A percentile compares a stretch with the other conserved stretches of the same genome.
Evolutionary conservation across 805 yeast species (phyloP).

Genomic region (Vanderwaltozyma tropicalis): DNA sequence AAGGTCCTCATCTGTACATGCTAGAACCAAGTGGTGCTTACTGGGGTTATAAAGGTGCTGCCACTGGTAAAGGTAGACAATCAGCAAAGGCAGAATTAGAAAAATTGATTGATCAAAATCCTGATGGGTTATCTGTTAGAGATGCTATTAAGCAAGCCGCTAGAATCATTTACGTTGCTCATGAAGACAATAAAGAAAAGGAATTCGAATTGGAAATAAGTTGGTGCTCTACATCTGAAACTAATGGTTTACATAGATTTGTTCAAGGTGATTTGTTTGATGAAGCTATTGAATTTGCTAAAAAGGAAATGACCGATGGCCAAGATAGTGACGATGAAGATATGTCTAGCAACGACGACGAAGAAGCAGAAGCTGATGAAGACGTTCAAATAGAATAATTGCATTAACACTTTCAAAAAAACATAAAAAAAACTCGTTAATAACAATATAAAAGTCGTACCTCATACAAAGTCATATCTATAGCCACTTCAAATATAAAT

Average conservation of each 20-base stretch:
- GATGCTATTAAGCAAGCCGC: slow-evolving; percentile 94
- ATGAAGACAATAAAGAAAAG: slow-evolving; percentile 95
- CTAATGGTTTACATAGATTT: slow-evolving; percentile 67
- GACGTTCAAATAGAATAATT: slow-evolving; percentile 7
- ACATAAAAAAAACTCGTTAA: not conserved
- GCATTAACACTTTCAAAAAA: slow-evolving; percentile 2
- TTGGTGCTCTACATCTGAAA: slow-evolving; percentile 73
- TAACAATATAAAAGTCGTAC: not conserved
- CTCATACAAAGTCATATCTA: too few relatives aligned
- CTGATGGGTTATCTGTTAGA: slow-evolving; percentile 49
- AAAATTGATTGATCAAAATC: slow-evolving; percentile 42
- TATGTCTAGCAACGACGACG: slow-evolving; percentile 4
- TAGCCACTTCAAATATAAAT: too few relatives aligned
- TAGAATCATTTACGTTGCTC: slow-evolving; percentile 83
- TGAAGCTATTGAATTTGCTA: slow-evolving; percentile 78
- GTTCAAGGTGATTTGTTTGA: slow-evolving; percentile 71
- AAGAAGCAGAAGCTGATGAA: slow-evolving; percentile 8
- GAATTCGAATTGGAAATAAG: slow-evolving; percentile 91
- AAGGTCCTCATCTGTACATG: slow-evolving; percentile 91
- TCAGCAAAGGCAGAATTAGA: slow-evolving; percentile 95
- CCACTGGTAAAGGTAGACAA: slow-evolving; percentile 97
- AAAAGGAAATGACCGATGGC: slow-evolving; percentile 33
- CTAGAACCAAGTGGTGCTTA: slow-evolving; percentile 93
- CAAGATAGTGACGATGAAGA: slow-evolving; percentile 17
- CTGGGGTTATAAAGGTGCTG: slow-evolving; percentile 97